Evolutionary conservation across 1,139 yeast genomes (phyloP).

Genomic region (Petasospora fabianii): DNA sequence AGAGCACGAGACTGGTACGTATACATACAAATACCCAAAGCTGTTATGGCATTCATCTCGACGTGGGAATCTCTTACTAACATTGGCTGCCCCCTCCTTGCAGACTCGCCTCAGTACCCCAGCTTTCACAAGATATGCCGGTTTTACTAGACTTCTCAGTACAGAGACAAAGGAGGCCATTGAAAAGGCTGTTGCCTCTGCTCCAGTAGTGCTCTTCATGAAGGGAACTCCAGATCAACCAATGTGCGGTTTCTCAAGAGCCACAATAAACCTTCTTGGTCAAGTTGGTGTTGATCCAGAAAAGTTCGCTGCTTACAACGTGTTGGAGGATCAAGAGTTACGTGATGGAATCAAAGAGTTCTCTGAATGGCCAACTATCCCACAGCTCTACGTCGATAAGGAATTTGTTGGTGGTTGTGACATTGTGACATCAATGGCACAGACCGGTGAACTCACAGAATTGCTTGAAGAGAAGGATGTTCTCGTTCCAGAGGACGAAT

Average conservation of each 20-base stretch:
- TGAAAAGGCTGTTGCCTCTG: slow-evolving; percentile 76
- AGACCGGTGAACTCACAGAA: slow-evolving; percentile 85
- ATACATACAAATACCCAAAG: too few relatives aligned
- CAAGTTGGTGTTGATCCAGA: slow-evolving; percentile 96
- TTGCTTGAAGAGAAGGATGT: slow-evolving; percentile 76
- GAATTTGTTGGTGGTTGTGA: slow-evolving; percentile 99
- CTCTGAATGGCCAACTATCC: slow-evolving; percentile 93
- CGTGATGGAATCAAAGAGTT: slow-evolving; percentile 93
- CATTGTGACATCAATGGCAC: slow-evolving; percentile 88
- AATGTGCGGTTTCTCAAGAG: slow-evolving; percentile 96
- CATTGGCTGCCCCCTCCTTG: too few relatives aligned
- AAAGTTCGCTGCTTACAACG: slow-evolving; percentile 96
- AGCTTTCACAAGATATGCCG: slow-evolving; percentile 8
- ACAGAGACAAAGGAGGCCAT: slow-evolving; percentile 81
- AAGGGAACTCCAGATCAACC: slow-evolving; percentile 98
- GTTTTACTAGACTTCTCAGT: slow-evolving; percentile 53
- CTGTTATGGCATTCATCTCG: too few relatives aligned
- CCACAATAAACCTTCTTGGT: slow-evolving; percentile 88
- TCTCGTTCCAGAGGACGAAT: slow-evolving; percentile 62
- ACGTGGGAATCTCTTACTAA: too few relatives aligned
- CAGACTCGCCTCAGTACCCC: too few relatives aligned
- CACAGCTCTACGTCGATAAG: slow-evolving; percentile 52
- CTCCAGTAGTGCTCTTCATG: slow-evolving; percentile 94
- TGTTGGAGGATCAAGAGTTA: slow-evolving; percentile 88
- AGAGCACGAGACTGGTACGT: slow-evolving; percentile 10